A percentile compares a stretch with the other conserved stretches of the same genome.
These are phyloP conservation scores for Hsuehochloa calcarea DNA, from an alignment of 176 grass and related monocot species.

Conservation along the genomic window DNA sequence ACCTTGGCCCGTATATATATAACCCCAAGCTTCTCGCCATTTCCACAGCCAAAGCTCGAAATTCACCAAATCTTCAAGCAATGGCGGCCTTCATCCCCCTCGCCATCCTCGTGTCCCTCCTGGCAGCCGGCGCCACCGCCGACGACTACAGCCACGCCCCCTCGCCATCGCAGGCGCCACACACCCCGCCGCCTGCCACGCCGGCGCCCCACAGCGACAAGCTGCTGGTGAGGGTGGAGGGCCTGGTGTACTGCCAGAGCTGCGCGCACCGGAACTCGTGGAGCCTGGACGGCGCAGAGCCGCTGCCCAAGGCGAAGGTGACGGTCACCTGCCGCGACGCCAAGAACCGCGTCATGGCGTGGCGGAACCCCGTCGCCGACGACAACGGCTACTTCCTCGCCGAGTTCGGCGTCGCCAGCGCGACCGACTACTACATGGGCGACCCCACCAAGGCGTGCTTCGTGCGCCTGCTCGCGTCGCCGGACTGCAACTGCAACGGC, in stretches of 20 bases:
- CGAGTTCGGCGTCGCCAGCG: slow-evolving; percentile 29
- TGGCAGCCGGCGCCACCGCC: background rate
- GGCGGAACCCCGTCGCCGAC: slow-evolving; percentile 14
- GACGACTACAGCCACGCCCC: background rate
- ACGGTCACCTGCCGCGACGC: slow-evolving; percentile 61
- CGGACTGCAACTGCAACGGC: slow-evolving; percentile 44
- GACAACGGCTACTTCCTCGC: slow-evolving; percentile 54
- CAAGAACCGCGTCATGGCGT: slow-evolving; percentile 55
- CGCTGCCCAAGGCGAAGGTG: slow-evolving; percentile 52
- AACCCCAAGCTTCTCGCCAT: background rate
- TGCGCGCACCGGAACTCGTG: slow-evolving; percentile 43
- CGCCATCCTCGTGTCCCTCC: slow-evolving; percentile 31
- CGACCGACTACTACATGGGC: background rate
- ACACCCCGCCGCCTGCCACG: background rate
- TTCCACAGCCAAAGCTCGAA: background rate
- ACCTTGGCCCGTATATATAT: slow-evolving; percentile 26
- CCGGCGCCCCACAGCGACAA: background rate
- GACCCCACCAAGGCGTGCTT: slow-evolving; percentile 60
- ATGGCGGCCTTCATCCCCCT: slow-evolving; percentile 30
- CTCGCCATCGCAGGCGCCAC: background rate
- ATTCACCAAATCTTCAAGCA: background rate
- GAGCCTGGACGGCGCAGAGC: slow-evolving; percentile 38
- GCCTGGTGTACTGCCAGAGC: slow-evolving; percentile 61
- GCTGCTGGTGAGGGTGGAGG: slow-evolving; percentile 52
- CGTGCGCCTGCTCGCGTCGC: slow-evolving; percentile 63